phyloP scores from a whole-genome alignment of 2,329 filamentous ascomycete genomes.

The Alternaria novae-zelandiae region DNA sequence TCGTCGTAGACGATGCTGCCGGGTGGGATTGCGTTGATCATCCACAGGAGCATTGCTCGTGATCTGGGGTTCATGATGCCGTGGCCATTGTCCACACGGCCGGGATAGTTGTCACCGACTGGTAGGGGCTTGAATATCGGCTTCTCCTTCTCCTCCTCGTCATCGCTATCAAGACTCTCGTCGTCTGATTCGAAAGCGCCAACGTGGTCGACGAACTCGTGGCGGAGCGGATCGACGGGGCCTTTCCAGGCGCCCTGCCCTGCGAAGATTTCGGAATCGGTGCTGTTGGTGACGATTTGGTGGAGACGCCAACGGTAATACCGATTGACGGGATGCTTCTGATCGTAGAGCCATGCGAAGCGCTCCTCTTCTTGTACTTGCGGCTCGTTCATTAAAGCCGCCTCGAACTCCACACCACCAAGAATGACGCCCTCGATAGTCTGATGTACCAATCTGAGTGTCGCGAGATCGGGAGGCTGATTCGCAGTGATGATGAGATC shows the following conservation, averaged over 20 bases:
- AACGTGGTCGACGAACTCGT: conserved; percentile 78
- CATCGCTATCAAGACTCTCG: conserved; percentile 65
- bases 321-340: conserved; percentile 73
- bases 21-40: conserved; percentile 81
- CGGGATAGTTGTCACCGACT: conserved; percentile 37
- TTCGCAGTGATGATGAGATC: conserved; percentile 58
- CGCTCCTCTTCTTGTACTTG: conserved; percentile 86
- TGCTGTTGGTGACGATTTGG: conserved; percentile 73
- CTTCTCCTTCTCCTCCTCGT: conserved; percentile 61
- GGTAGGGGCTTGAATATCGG: conserved; percentile 31
- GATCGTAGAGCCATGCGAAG: conserved; percentile 93
- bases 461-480: conserved; percentile 77
- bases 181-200: conserved; percentile 73
- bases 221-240: conserved; percentile 75
- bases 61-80: conserved; percentile 38
- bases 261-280: conserved; percentile 34
- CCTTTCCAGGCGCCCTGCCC: conserved; percentile 68
- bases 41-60: conserved; percentile 76
- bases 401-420: conserved; percentile 87
- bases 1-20: conserved; percentile 80
- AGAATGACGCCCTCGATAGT: conserved; percentile 80
- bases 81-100: conserved; percentile 32
- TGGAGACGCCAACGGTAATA: conserved; percentile 95
- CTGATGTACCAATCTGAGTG: conserved; percentile 84
- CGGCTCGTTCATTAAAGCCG: conserved; percentile 83